Percentiles rank a stretch among this genome's conserved stretches.
Conservation (phyloP, 2,329 filamentous ascomycete genomes). For the Coniella lustricola region DNA sequence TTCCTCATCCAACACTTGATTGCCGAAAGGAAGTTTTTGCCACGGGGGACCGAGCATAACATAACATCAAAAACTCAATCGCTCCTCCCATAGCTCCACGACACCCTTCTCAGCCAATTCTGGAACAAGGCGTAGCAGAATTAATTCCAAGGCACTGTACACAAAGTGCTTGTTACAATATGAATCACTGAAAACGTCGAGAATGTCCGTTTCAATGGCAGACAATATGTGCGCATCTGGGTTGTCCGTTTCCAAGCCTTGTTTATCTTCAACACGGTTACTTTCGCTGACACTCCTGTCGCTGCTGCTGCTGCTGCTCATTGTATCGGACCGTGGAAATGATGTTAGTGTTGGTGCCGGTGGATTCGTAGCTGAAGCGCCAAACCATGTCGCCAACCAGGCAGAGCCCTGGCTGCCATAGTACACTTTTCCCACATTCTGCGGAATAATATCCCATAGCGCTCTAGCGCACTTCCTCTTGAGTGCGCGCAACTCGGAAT, state of each 20-base stretch:
- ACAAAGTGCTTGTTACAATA: constrained; percentile 93
- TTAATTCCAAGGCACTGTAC: constrained; percentile 72
- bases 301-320: too few relatives aligned
- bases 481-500: constrained; percentile 54
- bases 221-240: constrained; percentile 41
- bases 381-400: constrained; percentile 15
- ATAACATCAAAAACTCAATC: constrained; percentile 37
- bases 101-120: constrained; percentile 70
- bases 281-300: background rate
- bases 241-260: constrained; percentile 27
- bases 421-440: constrained; percentile 41
- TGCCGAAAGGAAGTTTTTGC: background rate
- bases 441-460: constrained; percentile 42
- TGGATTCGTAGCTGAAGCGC: background rate
- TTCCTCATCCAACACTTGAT: background rate
- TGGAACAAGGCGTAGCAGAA: constrained; percentile 76
- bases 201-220: constrained; percentile 55
- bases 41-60: background rate
- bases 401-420: constrained; percentile 34
- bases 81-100: constrained; percentile 65
- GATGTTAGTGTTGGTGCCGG: background rate
- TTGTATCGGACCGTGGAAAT: constrained; percentile 20
- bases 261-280: constrained; percentile 14
- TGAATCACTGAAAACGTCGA: constrained; percentile 70
- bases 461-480: constrained; percentile 60